Percentiles rank a stretch among this genome's conserved stretches.
phyloP scores from a whole-genome alignment of 306 rosid genomes.

The Cucurbita moschata region DNA sequence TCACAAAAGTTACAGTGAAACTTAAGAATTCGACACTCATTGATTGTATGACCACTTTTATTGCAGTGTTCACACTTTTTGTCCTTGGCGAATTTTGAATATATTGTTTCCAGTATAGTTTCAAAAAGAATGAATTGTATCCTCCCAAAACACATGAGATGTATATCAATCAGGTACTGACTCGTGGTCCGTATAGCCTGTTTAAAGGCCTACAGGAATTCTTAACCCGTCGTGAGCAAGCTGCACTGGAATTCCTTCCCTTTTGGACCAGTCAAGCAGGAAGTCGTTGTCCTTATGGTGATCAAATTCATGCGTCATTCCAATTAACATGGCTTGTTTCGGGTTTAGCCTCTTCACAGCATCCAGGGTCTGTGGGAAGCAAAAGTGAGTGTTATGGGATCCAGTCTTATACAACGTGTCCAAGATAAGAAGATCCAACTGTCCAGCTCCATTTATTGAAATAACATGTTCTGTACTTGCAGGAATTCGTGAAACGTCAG shows the following conservation, averaged over 20 bases:
- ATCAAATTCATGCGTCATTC: slow-evolving; percentile 92
- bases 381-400: slow-evolving; percentile 73
- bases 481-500: slow-evolving; percentile 87
- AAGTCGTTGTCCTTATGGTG: slow-evolving; percentile 75
- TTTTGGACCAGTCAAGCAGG: slow-evolving; percentile 72
- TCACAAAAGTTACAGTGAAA: too few species aligned
- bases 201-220: slow-evolving; percentile 52
- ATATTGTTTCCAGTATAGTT: too few species aligned
- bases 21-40: too few species aligned
- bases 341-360: slow-evolving; percentile 83
- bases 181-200: too few species aligned
- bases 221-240: slow-evolving; percentile 94
- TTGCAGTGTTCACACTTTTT: too few species aligned
- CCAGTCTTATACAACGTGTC: slow-evolving; percentile 76
- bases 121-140: too few species aligned
- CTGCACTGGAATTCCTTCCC: slow-evolving; percentile 94
- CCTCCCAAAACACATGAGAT: too few species aligned
- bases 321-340: slow-evolving; percentile 67
- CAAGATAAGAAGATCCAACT: slow-evolving; percentile 88
- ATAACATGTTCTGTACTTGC: slow-evolving; percentile 72
- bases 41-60: too few species aligned
- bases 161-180: too few species aligned
- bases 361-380: slow-evolving; percentile 95
- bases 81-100: too few species aligned
- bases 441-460: slow-evolving; percentile 84